phyloP scores from a whole-genome alignment of 169 alveolate genomes.

The Plasmodium vinckei region DNA sequence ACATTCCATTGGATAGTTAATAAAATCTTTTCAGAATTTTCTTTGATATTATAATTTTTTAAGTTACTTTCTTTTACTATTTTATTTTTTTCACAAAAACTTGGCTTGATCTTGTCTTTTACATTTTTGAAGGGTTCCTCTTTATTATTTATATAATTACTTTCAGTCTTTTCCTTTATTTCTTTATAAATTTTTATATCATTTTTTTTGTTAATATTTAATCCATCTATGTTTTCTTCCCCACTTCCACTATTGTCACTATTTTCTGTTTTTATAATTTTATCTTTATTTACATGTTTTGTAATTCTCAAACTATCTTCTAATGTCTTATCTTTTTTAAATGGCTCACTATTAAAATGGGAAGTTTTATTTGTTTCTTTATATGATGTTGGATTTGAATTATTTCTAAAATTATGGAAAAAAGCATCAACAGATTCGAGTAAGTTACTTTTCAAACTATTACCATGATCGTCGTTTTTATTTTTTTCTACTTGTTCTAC shows the following conservation, averaged over 20 bases:
- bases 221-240: no score
- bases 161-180: no score
- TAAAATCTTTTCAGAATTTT: slow-evolving; percentile 15
- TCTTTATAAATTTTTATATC: no score
- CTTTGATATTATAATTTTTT: not conserved
- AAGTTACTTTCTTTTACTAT: not conserved
- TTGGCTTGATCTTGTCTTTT: no score
- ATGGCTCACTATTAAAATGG: not conserved
- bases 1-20: slow-evolving; percentile 64
- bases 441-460: not conserved
- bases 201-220: no score
- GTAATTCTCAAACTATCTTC: not conserved
- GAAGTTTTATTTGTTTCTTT: not conserved
- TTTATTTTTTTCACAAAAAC: not conserved
- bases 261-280: not conserved
- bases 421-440: slow-evolving; percentile 44
- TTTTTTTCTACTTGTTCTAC: not conserved
- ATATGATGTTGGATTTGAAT: not conserved
- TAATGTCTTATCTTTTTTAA: not conserved
- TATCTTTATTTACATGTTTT: not conserved
- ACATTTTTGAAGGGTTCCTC: no score
- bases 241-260: not conserved
- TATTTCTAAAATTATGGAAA: slow-evolving; percentile 12
- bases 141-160: no score
- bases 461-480: not conserved